phyloP scores from a whole-genome alignment of 2,329 filamentous ascomycete genomes.

The Hypoxylon sp. region DNA sequence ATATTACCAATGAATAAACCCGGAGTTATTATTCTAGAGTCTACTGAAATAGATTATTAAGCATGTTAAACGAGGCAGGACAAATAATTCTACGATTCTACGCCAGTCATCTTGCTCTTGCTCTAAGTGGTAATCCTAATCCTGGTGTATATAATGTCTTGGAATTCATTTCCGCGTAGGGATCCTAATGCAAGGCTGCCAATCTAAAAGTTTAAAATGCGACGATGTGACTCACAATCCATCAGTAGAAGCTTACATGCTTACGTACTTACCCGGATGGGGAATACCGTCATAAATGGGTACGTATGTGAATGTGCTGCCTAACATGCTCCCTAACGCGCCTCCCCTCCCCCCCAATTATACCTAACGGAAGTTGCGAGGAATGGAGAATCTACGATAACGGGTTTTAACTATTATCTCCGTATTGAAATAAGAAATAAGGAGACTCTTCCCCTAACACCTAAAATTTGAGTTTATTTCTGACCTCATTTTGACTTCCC shows the following conservation, averaged over 20 bases:
- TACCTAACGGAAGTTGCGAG: background rate
- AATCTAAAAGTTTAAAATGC: background rate
- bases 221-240: constrained; percentile 17
- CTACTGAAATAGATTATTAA: background rate
- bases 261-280: constrained; percentile 6
- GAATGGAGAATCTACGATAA: background rate
- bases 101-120: background rate
- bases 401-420: constrained; percentile 32
- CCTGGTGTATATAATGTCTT: background rate
- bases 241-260: constrained; percentile 10
- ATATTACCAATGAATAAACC: constrained; percentile 8
- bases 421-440: constrained; percentile 10
- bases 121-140: too few relatives aligned
- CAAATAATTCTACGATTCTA: constrained; percentile 13
- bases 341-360: too few relatives aligned
- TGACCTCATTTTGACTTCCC: background rate
- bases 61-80: background rate
- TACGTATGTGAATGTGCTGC: constrained; percentile 30
- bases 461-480: background rate
- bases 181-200: constrained; percentile 37
- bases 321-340: constrained; percentile 3
- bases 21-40: background rate
- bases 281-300: constrained; percentile 8
- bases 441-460: background rate
- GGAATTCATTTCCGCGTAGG: constrained; percentile 1